Percentiles rank a stretch among this genome's conserved stretches.
Conservation (phyloP, 345 rosid genomes). For the Camelina sativa region DNA sequence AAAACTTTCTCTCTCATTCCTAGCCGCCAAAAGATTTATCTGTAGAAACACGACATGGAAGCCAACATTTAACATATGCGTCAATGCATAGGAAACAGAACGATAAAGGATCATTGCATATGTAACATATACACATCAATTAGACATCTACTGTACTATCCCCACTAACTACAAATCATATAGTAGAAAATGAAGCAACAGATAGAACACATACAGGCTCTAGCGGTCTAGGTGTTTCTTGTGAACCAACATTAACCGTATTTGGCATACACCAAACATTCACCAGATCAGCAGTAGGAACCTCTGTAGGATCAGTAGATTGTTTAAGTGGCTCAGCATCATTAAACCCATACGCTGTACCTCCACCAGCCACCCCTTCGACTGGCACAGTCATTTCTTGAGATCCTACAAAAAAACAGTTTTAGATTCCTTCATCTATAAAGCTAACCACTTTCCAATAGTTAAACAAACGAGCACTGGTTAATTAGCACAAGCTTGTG, state of each 20-base stretch:
- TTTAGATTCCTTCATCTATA: not conserved
- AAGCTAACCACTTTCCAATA: not conserved
- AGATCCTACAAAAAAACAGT: slow-evolving; percentile 10
- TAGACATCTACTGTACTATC: not conserved
- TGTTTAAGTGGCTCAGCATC: slow-evolving; percentile 61
- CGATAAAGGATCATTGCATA: not conserved
- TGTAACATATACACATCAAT: too few relatives aligned
- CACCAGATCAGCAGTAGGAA: slow-evolving; percentile 74
- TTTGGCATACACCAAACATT: slow-evolving; percentile 91
- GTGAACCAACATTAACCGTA: slow-evolving; percentile 78
- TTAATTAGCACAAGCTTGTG: not conserved
- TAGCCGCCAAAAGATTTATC: slow-evolving; percentile 92
- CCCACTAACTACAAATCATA: slow-evolving; percentile 14
- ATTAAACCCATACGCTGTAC: slow-evolving; percentile 94
- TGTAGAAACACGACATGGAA: slow-evolving; percentile 44
- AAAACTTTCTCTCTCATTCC: slow-evolving; percentile 95
- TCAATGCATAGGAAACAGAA: not conserved
- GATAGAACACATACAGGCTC: slow-evolving; percentile 69
- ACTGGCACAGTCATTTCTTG: slow-evolving; percentile 56
- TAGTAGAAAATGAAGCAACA: not conserved
- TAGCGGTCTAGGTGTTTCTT: slow-evolving; percentile 77
- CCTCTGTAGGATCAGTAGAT: slow-evolving; percentile 62
- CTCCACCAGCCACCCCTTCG: slow-evolving; percentile 99
- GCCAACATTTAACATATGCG: slow-evolving; percentile 14
- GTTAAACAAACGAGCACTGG: not conserved